These are phyloP conservation scores for Pichia sp. DNA, from an alignment of 1,139 yeast species.

Conservation along the genomic window DNA sequence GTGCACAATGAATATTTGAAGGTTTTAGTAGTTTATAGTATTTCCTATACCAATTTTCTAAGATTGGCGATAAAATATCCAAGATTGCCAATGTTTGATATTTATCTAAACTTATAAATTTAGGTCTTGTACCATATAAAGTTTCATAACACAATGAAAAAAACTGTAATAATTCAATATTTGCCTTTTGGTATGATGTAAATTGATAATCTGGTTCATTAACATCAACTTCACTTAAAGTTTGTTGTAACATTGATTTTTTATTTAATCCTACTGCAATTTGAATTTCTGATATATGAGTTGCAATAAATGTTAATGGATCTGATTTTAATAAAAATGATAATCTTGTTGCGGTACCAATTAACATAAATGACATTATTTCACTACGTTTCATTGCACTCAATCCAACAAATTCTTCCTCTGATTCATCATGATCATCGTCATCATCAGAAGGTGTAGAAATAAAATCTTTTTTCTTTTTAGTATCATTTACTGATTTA, in stretches of 20 bases:
- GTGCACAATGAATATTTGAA: constrained; percentile 28
- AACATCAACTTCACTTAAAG: constrained; percentile 56
- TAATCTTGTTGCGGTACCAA: constrained; percentile 78
- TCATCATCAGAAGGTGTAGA: neutral
- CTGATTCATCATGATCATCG: constrained; percentile 22
- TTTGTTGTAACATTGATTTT: constrained; percentile 61
- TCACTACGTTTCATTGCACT: constrained; percentile 84
- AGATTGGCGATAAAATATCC: constrained; percentile 65
- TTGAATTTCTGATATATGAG: constrained; percentile 77
- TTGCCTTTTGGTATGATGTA: constrained; percentile 65
- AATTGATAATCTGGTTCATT: constrained; percentile 37
- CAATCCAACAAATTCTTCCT: constrained; percentile 60
- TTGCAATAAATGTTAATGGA: constrained; percentile 70
- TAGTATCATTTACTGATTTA: neutral
- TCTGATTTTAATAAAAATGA: constrained; percentile 83
- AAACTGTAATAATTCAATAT: constrained; percentile 70
- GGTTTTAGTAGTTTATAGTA: constrained; percentile 52
- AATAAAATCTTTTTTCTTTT: neutral
- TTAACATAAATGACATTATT: constrained; percentile 90
- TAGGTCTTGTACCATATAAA: constrained; percentile 61
- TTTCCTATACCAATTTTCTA: constrained; percentile 71
- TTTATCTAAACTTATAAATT: constrained; percentile 47
- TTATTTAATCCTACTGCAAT: constrained; percentile 67
- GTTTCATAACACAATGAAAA: constrained; percentile 81
- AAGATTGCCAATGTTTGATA: constrained; percentile 66